phyloP scores from a whole-genome alignment of 2,329 filamentous ascomycete genomes.

The Teratosphaeria nubilosa region DNA sequence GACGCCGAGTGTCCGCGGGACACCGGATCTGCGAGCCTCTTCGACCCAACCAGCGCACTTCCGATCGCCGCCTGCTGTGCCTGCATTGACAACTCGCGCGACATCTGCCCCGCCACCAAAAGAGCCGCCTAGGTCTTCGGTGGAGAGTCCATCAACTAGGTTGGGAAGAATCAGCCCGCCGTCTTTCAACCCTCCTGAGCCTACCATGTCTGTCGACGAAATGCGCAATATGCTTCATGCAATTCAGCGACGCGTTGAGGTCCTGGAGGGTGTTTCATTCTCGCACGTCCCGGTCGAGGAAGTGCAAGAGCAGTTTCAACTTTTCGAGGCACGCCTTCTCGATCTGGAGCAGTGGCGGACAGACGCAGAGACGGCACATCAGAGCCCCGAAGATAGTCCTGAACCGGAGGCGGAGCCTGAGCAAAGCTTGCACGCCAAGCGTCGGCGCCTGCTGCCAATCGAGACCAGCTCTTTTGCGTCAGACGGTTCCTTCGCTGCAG shows the following conservation, averaged over 20 bases:
- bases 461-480: slow-evolving; percentile 32
- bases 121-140: not conserved
- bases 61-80: not conserved
- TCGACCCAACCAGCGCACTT: not conserved
- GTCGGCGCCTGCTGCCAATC: slow-evolving; percentile 23
- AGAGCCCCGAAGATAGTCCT: not conserved
- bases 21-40: slow-evolving; percentile 26
- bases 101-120: not conserved
- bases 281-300: slow-evolving; percentile 57
- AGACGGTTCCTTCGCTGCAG: slow-evolving; percentile 26
- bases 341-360: slow-evolving; percentile 52
- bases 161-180: not conserved
- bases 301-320: slow-evolving; percentile 57
- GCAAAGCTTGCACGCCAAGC: slow-evolving; percentile 14
- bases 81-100: not conserved
- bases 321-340: slow-evolving; percentile 55
- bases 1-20: slow-evolving; percentile 35
- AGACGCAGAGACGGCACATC: slow-evolving; percentile 16
- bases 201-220: slow-evolving; percentile 30
- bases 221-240: slow-evolving; percentile 40
- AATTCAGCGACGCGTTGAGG: slow-evolving; percentile 52
- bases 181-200: not conserved
- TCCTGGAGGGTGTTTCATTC: slow-evolving; percentile 61
- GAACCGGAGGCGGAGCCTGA: slow-evolving; percentile 22
- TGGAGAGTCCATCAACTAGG: not conserved